Evolutionary conservation across 1,284 basidiomycete genomes (phyloP).

Genomic region (Malassezia sp.): DNA sequence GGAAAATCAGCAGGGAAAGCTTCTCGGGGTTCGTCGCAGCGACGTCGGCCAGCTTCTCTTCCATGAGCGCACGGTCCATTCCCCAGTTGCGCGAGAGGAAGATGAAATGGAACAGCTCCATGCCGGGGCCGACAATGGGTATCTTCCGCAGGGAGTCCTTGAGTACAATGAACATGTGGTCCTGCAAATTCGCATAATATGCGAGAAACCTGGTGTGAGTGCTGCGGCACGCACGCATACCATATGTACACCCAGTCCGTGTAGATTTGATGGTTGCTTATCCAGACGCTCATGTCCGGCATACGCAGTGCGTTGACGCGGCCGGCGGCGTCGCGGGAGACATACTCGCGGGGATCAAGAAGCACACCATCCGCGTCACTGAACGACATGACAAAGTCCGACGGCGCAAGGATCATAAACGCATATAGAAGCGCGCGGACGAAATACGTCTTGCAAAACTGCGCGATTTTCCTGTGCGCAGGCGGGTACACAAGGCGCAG

Average conservation of each 20-base stretch:
- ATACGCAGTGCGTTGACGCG: not conserved
- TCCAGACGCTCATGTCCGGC: not conserved
- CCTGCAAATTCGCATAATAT: not conserved
- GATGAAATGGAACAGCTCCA: not conserved
- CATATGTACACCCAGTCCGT: constrained; percentile 11
- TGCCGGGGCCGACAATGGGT: not conserved
- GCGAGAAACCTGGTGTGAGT: not conserved
- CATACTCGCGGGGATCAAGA: not conserved
- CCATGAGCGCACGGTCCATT: not conserved
- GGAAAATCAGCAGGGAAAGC: not conserved
- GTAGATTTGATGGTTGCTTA: constrained; percentile 7
- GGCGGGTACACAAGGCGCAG: too few relatives aligned
- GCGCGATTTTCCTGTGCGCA: too few relatives aligned
- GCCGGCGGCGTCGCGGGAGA: not conserved
- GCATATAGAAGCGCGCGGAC: not conserved
- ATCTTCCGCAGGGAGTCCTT: constrained; percentile 1
- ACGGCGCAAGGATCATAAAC: not conserved
- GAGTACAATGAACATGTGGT: not conserved
- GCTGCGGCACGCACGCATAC: not conserved
- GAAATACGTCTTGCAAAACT: constrained; percentile 1
- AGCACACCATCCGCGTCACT: not conserved
- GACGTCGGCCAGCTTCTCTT: not conserved
- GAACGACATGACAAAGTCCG: not conserved
- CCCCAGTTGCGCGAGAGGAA: constrained; percentile 4
- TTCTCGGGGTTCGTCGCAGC: not conserved